Evolutionary conservation across 2,329 filamentous ascomycete species (phyloP).

Genomic region (Sordariomycetes sp.): DNA sequence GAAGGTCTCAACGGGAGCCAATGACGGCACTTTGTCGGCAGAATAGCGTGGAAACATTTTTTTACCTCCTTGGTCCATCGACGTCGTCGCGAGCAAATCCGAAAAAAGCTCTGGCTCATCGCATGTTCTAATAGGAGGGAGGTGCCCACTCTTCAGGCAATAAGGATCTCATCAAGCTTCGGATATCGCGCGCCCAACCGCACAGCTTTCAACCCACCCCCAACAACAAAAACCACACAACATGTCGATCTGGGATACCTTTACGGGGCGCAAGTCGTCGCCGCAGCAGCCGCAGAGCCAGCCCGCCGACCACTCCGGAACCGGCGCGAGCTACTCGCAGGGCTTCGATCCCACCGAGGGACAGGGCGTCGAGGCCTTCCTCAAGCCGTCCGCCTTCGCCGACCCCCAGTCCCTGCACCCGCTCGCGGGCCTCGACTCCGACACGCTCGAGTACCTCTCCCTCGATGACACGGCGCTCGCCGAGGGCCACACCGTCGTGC

Average conservation of each 20-base stretch:
- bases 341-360: constrained; percentile 60
- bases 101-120: neutral
- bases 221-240: neutral
- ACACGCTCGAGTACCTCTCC: constrained; percentile 86
- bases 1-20: neutral
- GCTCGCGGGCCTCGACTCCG: constrained; percentile 82
- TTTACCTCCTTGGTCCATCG: neutral
- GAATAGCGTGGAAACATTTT: neutral
- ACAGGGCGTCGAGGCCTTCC: constrained; percentile 77
- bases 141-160: neutral
- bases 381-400: constrained; percentile 61
- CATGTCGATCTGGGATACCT: constrained; percentile 44
- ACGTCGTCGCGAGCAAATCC: neutral
- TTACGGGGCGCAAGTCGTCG: constrained; percentile 40
- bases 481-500: constrained; percentile 73
- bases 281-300: constrained; percentile 7
- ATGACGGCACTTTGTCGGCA: constrained; percentile 3
- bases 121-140: neutral
- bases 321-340: constrained; percentile 34
- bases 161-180: neutral
- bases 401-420: constrained; percentile 87
- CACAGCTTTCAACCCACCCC: neutral
- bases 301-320: constrained; percentile 12
- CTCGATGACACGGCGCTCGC: constrained; percentile 87
- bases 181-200: constrained; percentile 2